These are phyloP conservation scores for Saprolegnia parasitica DNA, from an alignment of 352 stramenopile genomes.

Conservation along the genomic window DNA sequence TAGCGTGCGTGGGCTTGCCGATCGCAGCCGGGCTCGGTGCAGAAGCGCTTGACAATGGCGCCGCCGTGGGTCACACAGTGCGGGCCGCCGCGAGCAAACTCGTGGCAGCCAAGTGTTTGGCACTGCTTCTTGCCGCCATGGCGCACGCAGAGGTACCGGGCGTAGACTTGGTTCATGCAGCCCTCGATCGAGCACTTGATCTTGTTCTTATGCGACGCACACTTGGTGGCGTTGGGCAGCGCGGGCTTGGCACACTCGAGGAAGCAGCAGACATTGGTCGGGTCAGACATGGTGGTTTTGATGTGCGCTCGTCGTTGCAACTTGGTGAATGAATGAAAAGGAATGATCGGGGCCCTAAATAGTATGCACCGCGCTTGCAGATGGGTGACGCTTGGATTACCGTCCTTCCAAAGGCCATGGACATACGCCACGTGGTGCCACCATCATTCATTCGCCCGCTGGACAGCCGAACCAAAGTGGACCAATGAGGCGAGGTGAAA, in stretches of 20 bases:
- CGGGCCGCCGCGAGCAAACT: constrained; percentile 60
- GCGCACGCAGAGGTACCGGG: constrained; percentile 69
- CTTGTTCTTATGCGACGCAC: constrained; percentile 23
- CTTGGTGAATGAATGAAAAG: too few relatives aligned
- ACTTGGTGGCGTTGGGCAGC: constrained; percentile 16
- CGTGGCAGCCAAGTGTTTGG: constrained; percentile 62
- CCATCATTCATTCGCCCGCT: not conserved
- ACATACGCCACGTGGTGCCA: not conserved
- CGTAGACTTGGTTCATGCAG: constrained; percentile 80
- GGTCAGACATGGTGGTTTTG: not conserved
- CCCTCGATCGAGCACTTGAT: constrained; percentile 18
- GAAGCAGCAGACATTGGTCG: not conserved
- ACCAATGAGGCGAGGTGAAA: too few relatives aligned
- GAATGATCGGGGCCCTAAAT: too few relatives aligned
- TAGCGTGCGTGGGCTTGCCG: constrained; percentile 68
- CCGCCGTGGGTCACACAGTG: constrained; percentile 72
- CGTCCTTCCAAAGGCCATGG: not conserved
- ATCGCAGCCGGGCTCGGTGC: constrained; percentile 65
- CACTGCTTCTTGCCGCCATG: constrained; percentile 81
- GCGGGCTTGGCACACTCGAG: constrained; percentile 16
- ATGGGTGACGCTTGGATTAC: too few relatives aligned
- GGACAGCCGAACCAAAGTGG: too few relatives aligned
- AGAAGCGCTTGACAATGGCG: constrained; percentile 74
- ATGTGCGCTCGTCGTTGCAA: not conserved
- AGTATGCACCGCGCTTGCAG: too few relatives aligned